Evolutionary conservation across 768 basidiomycete species (phyloP), one percentile per base, ranked within the genome.

Genomic region (Tulasnella sp.): DNA sequence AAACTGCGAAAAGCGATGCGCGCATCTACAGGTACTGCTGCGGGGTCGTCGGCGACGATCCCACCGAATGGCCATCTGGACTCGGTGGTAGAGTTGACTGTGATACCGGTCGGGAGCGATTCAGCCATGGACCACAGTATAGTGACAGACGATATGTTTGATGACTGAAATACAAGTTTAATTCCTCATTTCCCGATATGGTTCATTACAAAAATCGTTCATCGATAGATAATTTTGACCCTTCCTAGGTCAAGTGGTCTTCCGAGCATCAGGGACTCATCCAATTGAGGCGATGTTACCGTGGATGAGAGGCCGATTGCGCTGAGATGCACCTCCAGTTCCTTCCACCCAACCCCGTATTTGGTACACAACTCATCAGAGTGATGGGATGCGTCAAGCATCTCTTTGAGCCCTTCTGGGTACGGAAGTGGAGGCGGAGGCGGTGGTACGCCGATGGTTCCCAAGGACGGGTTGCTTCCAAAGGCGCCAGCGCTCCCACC

Each of bases 321-420:
- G 15, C 53, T 66, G 43, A 71, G 63, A 24, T 69, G 90, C 59
- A 77, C 78, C 69, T 88, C 83, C 55, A 98, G 73, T 50, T 84
- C 72, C 10, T 82, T 82, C 93, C 91, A 94, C 0, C 86, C 84
- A 30, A 84, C 82, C 64, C 88, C 83, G 66, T 94, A 95, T 62
- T 70, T 78, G 24, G 87, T 82, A 48, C 86, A 85, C 45, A 98
- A 72, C 72, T 97, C 94, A 68, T 98, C 95, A 1, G 89, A 85
- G 70, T 93, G 86, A 69, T 92, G 93, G 58, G 84, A 86, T 8
- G 95, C 96, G 67, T 98, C 85, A 11, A 98, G 75, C 61, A 89
- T 69, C 2, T 74, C 63, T 26, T 69, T 58, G 38, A 73, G 60
- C 27, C 64, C 66, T 48, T 67, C 67, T 38, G 70, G 69, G 58